phyloP scores from a whole-genome alignment of 768 basidiomycete species.

The Pisolithus marmoratus region DNA sequence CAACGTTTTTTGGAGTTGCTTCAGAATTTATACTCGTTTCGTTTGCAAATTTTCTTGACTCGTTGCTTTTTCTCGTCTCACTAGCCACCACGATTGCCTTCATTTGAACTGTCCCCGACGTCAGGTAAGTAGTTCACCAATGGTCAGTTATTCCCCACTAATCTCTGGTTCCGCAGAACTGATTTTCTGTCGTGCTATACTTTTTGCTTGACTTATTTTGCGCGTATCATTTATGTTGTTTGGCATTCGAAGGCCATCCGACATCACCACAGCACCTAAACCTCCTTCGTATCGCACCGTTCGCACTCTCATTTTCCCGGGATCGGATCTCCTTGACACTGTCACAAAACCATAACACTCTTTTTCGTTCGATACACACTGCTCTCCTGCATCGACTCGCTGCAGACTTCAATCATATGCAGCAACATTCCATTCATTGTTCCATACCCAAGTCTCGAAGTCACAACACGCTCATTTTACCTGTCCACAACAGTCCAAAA shows the following conservation, averaged over 20 bases:
- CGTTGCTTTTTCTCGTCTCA: not conserved
- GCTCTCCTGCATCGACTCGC: not conserved
- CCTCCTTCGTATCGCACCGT: not conserved
- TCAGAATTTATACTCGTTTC: not conserved
- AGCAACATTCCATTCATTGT: not conserved
- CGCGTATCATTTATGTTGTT: not conserved
- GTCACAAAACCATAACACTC: not conserved
- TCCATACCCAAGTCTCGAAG: not conserved
- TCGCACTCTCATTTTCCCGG: not conserved
- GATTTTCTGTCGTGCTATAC: not conserved
- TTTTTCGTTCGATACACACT: not conserved
- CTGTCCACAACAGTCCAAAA: not conserved
- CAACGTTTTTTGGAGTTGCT: no score
- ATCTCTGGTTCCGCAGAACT: not conserved
- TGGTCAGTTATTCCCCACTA: not conserved
- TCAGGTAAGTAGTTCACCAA: not conserved
- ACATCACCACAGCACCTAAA: not conserved
- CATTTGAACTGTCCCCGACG: not conserved
- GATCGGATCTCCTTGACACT: not conserved
- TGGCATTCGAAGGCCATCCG: not conserved
- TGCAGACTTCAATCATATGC: not conserved
- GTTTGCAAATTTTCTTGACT: not conserved
- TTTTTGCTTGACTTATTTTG: not conserved
- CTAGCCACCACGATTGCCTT: not conserved
- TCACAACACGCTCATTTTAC: not conserved